Evolutionary conservation across 1,139 yeast species (phyloP).

Genomic region (Kazachstania sp.): DNA sequence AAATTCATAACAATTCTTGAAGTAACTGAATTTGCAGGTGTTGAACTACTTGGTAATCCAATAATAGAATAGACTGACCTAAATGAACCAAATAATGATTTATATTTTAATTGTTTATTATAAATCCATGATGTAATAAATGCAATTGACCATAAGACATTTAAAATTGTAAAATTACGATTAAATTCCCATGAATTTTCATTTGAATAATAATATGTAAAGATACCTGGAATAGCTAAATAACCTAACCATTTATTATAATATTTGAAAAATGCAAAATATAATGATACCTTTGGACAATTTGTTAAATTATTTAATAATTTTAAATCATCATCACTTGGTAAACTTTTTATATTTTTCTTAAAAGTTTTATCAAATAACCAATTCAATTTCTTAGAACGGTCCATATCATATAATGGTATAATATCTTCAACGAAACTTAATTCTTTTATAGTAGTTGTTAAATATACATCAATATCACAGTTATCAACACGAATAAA

Average conservation of each 20-base stretch:
- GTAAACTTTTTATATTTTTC: slow-evolving; percentile 9
- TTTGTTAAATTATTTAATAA: slow-evolving; percentile 38
- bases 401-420: slow-evolving; percentile 46
- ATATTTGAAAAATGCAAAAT: slow-evolving; percentile 64
- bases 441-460: background rate
- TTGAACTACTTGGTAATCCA: background rate
- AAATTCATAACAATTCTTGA: slow-evolving; percentile 41
- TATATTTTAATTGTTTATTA: slow-evolving; percentile 37
- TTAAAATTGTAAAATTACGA: slow-evolving; percentile 46
- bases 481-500: slow-evolving; percentile 15
- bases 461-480: background rate
- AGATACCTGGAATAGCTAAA: slow-evolving; percentile 53
- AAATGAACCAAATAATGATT: slow-evolving; percentile 18
- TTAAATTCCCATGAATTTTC: slow-evolving; percentile 41
- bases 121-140: slow-evolving; percentile 55
- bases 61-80: background rate
- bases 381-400: slow-evolving; percentile 26
- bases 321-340: slow-evolving; percentile 16
- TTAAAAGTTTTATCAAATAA: slow-evolving; percentile 11
- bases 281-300: slow-evolving; percentile 53
- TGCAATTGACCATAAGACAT: slow-evolving; percentile 50
- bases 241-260: slow-evolving; percentile 55
- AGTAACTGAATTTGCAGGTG: background rate
- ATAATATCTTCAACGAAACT: slow-evolving; percentile 46
- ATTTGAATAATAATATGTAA: slow-evolving; percentile 33